Conservation (phyloP, 2,329 filamentous ascomycete species). For the Nothophoma quercina region DNA sequence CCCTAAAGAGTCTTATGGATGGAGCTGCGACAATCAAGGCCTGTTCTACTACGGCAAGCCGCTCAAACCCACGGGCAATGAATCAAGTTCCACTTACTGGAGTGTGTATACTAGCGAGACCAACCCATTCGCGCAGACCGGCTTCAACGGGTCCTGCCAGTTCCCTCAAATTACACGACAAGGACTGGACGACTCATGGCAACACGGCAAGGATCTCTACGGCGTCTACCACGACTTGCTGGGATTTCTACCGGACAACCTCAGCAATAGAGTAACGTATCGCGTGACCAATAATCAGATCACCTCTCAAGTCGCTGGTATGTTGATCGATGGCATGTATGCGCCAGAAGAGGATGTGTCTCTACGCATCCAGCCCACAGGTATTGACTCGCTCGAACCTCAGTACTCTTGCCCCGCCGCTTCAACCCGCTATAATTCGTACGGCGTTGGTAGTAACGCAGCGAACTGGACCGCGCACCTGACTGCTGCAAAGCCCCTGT, state of each 20-base stretch:
- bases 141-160: conserved; percentile 77
- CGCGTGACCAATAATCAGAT: conserved; percentile 84
- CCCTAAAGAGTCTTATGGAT: conserved; percentile 73
- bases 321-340: conserved; percentile 74
- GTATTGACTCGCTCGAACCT: conserved; percentile 77
- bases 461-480: conserved; percentile 71
- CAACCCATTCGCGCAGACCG: conserved; percentile 72
- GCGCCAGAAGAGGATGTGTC: conserved; percentile 34
- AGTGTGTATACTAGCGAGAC: conserved; percentile 65
- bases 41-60: conserved; percentile 74
- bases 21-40: conserved; percentile 75
- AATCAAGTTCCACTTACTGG: conserved; percentile 69
- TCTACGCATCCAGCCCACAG: conserved; percentile 59
- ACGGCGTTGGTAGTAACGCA: conserved; percentile 54
- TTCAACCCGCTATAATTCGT: conserved; percentile 52
- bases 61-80: conserved; percentile 55
- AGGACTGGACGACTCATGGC: conserved; percentile 76
- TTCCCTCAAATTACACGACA: conserved; percentile 80
- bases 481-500: conserved; percentile 62
- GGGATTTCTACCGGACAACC: conserved; percentile 67
- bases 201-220: conserved; percentile 79
- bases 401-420: conserved; percentile 71
- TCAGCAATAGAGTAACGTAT: conserved; percentile 62
- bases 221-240: conserved; percentile 77
- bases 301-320: conserved; percentile 80